Evolutionary conservation across 75 land plant species (phyloP).

Genomic region (Pinus albicaulis): DNA sequence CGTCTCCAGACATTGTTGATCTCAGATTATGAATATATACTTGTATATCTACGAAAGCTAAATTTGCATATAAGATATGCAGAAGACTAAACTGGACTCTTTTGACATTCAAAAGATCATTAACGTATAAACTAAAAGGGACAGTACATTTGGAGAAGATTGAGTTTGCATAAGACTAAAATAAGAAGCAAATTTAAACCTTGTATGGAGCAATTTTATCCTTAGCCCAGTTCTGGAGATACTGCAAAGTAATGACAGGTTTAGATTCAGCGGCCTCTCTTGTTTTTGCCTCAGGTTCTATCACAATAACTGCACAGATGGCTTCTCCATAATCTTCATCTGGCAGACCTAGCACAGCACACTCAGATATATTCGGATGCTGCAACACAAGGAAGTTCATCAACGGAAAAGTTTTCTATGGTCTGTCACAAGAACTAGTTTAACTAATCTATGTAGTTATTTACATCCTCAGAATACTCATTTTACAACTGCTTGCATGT

Average conservation of each 20-base stretch:
- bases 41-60: no score
- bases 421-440: neutral
- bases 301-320: slow-evolving; percentile 77
- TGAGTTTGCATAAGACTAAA: neutral
- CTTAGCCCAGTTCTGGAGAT: slow-evolving; percentile 77
- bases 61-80: no score
- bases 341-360: slow-evolving; percentile 89
- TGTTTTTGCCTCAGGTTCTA: slow-evolving; percentile 32
- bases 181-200: slow-evolving; percentile 29
- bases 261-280: slow-evolving; percentile 33
- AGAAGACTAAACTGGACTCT: no score
- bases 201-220: slow-evolving; percentile 98
- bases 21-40: neutral
- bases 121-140: no score
- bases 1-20: neutral
- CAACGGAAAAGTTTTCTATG: neutral
- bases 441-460: neutral
- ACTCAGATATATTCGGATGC: slow-evolving; percentile 88
- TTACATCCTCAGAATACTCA: neutral
- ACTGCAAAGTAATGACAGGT: slow-evolving; percentile 62
- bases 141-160: no score
- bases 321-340: slow-evolving; percentile 90
- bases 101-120: no score
- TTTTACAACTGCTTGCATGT: no score
- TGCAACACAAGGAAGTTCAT: slow-evolving; percentile 24